Base-by-base conservation (phyloP, 106 monocot genomes). In the Dioscorea dumetorum region DNA sequence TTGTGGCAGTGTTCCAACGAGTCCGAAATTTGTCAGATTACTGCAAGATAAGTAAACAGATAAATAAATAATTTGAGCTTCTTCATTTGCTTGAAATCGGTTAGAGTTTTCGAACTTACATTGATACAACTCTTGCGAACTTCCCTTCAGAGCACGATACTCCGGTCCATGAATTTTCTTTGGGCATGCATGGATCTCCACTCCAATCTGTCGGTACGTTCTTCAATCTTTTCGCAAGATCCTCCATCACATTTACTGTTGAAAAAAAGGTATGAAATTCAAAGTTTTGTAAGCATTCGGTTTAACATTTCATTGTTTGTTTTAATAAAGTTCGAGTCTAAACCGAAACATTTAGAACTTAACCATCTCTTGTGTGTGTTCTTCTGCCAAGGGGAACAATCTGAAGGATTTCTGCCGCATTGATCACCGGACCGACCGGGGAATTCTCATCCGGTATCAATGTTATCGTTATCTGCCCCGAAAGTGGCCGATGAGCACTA, bases 341-440 rank as follows among this genome's bases (percentile, higher is more conserved):
- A 28, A 28, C 19, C 1, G 13, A 24, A 24, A 17, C 10, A 52
- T 54, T 52, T 68, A 13, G 24, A 69, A 22, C 12, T 18, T 74
- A 67, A 90, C 90, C 85, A 72, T 90, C 90, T 83, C 77, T 85
- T 28, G 86, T 64, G 33, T 48, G 77, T 8, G 90, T 90, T 57
- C 86, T 80, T 57, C 80, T 70, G 9, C 21, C 65, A 18, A 80
- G 66, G 16, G 86, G 78, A 9, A 90, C 70, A 4, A 86, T 59
- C 70, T 78, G 78, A 22, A 83, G 33, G 50, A 86, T 35, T 62
- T 90, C 89, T 17, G 75, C 89, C 0, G 89, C 89, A 62, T 81
- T 97, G 73, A 97, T 91, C 20, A 97, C 75, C 0, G 95, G 91
- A 10, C 91, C 91, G n/a, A 88, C 91, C 0, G 86, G 74, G 7